Evolutionary conservation across 306 rosid genomes (phyloP).

Genomic region (Morella rubra): DNA sequence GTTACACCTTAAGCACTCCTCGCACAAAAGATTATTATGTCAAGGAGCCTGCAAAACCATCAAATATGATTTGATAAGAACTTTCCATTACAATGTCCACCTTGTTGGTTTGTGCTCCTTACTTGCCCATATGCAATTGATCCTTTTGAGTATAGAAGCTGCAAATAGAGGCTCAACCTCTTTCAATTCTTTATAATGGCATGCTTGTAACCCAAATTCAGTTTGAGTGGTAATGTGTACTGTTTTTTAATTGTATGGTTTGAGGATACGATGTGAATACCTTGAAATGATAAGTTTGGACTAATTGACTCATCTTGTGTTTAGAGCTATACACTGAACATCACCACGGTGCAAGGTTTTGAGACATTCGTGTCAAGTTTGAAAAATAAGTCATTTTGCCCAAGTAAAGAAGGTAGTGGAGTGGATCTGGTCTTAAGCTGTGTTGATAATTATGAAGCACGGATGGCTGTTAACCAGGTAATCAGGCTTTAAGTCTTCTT

Average conservation of each 20-base stretch:
- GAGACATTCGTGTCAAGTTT: conserved; percentile 78
- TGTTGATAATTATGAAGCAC: conserved; percentile 98
- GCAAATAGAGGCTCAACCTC: background rate
- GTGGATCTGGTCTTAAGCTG: conserved; percentile 95
- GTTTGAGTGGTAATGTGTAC: background rate
- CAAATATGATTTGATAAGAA: background rate
- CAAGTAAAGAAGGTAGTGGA: conserved; percentile 71
- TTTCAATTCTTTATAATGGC: background rate
- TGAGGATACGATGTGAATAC: background rate
- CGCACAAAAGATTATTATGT: background rate
- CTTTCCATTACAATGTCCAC: background rate
- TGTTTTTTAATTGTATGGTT: background rate
- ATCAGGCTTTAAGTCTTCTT: conserved; percentile 12
- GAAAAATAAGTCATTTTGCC: conserved; percentile 71
- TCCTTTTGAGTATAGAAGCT: background rate
- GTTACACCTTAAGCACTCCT: background rate
- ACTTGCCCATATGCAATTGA: background rate
- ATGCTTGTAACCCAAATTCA: background rate
- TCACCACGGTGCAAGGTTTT: conserved; percentile 89
- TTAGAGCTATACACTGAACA: conserved; percentile 90
- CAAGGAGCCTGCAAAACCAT: background rate
- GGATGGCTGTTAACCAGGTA: conserved; percentile 99
- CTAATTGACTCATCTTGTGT: conserved; percentile 38
- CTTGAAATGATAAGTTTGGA: background rate
- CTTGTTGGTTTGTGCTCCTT: background rate